A percentile compares a stretch with the other conserved stretches of the same genome.
These are phyloP conservation scores for Caloboletus firmus DNA, from an alignment of 1,284 basidiomycete genomes.

Conservation along the genomic window DNA sequence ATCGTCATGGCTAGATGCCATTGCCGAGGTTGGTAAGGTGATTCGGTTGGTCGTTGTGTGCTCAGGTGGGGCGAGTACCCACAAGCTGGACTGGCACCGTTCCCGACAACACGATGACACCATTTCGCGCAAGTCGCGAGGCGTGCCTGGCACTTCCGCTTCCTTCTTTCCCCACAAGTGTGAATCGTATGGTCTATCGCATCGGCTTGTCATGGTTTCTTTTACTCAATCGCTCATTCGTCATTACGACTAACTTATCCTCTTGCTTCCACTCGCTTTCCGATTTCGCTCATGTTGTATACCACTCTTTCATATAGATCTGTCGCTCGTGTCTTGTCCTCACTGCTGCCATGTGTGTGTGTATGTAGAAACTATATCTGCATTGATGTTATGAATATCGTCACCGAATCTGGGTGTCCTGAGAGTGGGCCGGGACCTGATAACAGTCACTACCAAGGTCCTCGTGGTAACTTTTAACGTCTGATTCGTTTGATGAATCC, in stretches of 20 bases:
- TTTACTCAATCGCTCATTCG: neutral
- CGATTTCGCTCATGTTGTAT: slow-evolving; percentile 4
- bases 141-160: neutral
- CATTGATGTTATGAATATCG: neutral
- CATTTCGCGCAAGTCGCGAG: slow-evolving; percentile 13
- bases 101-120: neutral
- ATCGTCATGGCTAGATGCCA: slow-evolving; percentile 17
- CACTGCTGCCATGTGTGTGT: neutral
- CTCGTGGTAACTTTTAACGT: neutral
- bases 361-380: slow-evolving; percentile 3
- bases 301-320: slow-evolving; percentile 13
- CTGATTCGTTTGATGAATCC: neutral
- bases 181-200: neutral
- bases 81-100: slow-evolving; percentile 3
- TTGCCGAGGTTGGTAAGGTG: neutral
- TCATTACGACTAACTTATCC: slow-evolving; percentile 21
- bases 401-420: neutral
- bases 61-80: slow-evolving; percentile 12
- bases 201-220: neutral
- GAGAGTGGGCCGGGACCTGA: no score
- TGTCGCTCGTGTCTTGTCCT: neutral
- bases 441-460: neutral
- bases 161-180: neutral
- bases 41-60: neutral
- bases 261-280: neutral